Evolutionary conservation across 2,329 filamentous ascomycete genomes (phyloP), one percentile per base, ranked within the genome.

Genomic region (Cladosporium sp.): DNA sequence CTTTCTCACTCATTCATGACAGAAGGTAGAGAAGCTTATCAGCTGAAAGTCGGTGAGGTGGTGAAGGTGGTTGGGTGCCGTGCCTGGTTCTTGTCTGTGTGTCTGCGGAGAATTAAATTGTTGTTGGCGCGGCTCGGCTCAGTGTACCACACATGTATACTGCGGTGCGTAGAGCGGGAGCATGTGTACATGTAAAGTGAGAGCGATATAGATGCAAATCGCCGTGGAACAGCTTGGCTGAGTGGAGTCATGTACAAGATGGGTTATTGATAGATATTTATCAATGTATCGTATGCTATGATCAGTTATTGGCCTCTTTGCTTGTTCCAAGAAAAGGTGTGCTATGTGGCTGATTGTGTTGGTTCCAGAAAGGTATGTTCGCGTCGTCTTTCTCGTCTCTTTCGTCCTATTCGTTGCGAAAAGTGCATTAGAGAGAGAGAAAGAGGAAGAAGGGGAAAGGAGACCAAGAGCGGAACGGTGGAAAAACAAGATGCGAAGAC

Each of bases 311-410:
- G 7, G 1, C 7, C n/a, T 21, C 21, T 11, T 46, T 21, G 39
- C n/a, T 46, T 46, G 36, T 46, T 8, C 39, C 6, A 46, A 13
- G 21, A n/a, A 21, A n/a, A 11, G 21, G 10, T 46, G n/a, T 21
- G 39, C 13, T 46, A n/a, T 46, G 6, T 21, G 7, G 8, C n/a
- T 39, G 36, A 5, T 43, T n/a, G 18, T n/a, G 30, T 11, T 32
- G 10, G 5, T 43, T 8, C 39, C 1, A 43, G 3, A 10, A 43
- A 18, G 39, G 5, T 43, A 21, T 43, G 36, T 43, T 16, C n/a
- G 39, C 51, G 26, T 54, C 51, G n/a, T 54, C 51, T 39, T 23
- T 39, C 30, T 57, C 54, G 54, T 57, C 54, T 57, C 18, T n/a
- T n/a, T 54, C 51, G 28, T 54, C 51, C 51, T 11, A 46, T 46